Evolutionary conservation across 768 basidiomycete species (phyloP), one percentile per base, ranked within the genome.

Genomic region (Pleurotus salmoneostramineus): DNA sequence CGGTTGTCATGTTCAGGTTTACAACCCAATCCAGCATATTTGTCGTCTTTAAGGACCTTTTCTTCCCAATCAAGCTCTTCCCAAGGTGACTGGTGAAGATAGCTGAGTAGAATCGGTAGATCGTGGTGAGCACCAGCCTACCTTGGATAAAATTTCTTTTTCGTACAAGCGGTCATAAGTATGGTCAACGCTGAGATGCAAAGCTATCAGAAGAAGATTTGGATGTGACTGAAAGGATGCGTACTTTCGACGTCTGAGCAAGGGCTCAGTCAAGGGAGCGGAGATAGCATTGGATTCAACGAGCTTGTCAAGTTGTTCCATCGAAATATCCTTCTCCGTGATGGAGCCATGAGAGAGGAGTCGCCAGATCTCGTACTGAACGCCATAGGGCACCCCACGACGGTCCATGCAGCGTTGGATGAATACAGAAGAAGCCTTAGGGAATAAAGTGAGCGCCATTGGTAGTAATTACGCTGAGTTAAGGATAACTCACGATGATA

Each of bases 31-130:
- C 76, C 78, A 3, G 72, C 72, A 12, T 64, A 67, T 0, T 66
- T 63, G 55, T 76, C 60, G 5, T 68, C 54, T 0, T 27, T 21
- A 4, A 85, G 68, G 4, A 71, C 69, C 1, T 65, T 61, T 36
- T 81, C 77, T 63, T 90, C 88, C 4, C 62, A 67, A 61, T 89
- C 85, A 3, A 89, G 69, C 64, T 88, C 84, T 44, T 65, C 64
- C 85, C 86, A 90, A 0, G 86, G 85, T 10, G 76, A 74, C 87
- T 89, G 47, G 12, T 56, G 33, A 48, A 8, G 8, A 34, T n/a
- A 52, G 46, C 7, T 31, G 42, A 21, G 43, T 46, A 45, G 11
- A 12, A 51, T 8, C 10, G 2, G 37, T 14, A 37, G 45, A 44
- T 31, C 46, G 35, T 27, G 21, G n/a, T 27, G 7, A 59, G n/a